Base-by-base conservation (phyloP, 257 asterid species). In the Capsicum chinense region DNA sequence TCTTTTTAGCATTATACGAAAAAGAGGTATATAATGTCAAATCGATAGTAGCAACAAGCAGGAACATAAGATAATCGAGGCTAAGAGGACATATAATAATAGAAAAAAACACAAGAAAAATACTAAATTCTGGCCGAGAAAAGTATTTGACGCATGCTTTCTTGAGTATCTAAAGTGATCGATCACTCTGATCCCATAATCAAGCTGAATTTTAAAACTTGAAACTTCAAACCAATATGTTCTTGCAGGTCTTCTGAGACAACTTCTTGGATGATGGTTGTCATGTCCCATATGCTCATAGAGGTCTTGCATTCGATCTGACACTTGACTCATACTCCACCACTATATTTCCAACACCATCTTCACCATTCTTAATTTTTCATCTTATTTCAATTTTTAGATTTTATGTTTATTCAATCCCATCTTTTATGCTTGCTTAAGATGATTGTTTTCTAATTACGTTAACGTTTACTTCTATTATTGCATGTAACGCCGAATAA, bases 181-280 rank as follows among this genome's bases (percentile, higher is more conserved):
- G 10, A 10, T 60, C 10, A 19, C 67, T n/a, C n/a, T 3, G 42
- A 37, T 37, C 42, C 42, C 42, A 5, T 7, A 35, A 35, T 33
- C 69, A 21, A 33, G 47, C 6, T 21, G 35, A 33, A 33, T 6
- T 67, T 67, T 6, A 5, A 3, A 66, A 37, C 52, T 67, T 14
- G 12, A 37, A 62, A 15, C 19, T 62, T 62, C 68, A 2, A 81
- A 5, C 42, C 35, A 26, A 44, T 69, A 13, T 70, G 13, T 68
- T 84, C 69, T 63, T 89, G 87, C 90, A 95, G 99, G 99, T 94
- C n/a, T 95, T 94, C 89, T 93, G 98, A 14, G 97, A 94, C 89
- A 95, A 95, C 90, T 94, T 94, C 89, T 90, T 94, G 86, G 99
- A 95, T 83, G 99, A 97, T 35, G 97, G 98, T 80, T 94, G 94